phyloP scores from a whole-genome alignment of 306 rosid genomes.

The Sicyos baderoa region DNA sequence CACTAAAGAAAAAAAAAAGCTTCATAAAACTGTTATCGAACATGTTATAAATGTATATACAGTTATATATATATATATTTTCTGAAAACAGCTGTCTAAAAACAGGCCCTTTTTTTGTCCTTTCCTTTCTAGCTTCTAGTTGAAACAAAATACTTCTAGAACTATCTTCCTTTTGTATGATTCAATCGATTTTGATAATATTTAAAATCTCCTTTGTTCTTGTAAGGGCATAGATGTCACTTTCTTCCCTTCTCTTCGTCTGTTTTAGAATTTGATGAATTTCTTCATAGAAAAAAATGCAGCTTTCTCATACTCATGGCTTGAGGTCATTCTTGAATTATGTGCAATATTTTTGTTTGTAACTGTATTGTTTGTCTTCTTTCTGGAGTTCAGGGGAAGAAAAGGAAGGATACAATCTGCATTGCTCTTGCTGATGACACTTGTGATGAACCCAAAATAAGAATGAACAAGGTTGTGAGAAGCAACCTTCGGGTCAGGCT shows the following conservation, averaged over 20 bases:
- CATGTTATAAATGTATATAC: too few species aligned
- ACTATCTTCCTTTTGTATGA: neutral
- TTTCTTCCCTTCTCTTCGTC: neutral
- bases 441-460: constrained; percentile 25
- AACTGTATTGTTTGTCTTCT: neutral
- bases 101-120: neutral
- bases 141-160: neutral
- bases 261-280: neutral
- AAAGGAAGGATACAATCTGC: constrained; percentile 26
- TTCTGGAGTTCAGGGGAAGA: constrained; percentile 24
- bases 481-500: constrained; percentile 28
- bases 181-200: neutral
- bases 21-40: neutral
- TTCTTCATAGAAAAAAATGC: neutral
- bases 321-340: neutral
- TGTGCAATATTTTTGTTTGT: neutral
- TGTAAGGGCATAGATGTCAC: neutral
- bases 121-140: neutral
- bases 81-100: neutral
- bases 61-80: neutral
- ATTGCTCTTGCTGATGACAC: constrained; percentile 22
- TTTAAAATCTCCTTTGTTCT: neutral
- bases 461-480: constrained; percentile 31
- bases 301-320: constrained; percentile 1
- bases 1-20: too few species aligned